Evolutionary conservation across 306 rosid species (phyloP), one percentile per base, ranked within the genome.

Genomic region (Castanea mollissima): DNA sequence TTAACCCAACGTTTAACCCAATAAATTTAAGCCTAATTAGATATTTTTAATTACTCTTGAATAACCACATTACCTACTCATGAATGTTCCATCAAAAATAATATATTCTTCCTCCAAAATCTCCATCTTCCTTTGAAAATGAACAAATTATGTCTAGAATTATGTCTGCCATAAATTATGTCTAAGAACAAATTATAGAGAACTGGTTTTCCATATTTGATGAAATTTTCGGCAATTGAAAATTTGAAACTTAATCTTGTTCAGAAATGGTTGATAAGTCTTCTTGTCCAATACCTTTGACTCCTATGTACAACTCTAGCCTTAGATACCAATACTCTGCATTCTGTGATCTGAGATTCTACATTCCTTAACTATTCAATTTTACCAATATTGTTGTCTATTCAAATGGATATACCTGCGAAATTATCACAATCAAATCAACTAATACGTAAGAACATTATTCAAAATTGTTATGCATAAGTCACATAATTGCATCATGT

Each of bases 381-480:
- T 19, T 74, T 3, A 74, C 51, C 67, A 74, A 8, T 57, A 74
- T 57, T 56, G 55, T 13, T 5, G 55, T 74, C 76, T 54, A 74
- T 57, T 32, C 44, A 18, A 11, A 5, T 3, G 68, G 78, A 57
- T 74, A 56, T 15, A 34, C 78, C 68, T 34, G 20, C 35, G 4
- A 10, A 14, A 62, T 62, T 13, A 27, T 27, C 20, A 13, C 19
- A 27, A 20, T 18, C 29, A 62, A 29, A 62, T 27, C 11, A 9
- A 62, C 41, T 29, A 27, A 62, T 4, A 62, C 0, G 5, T 49
- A 49, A 49, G 15, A 49, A 49, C 13, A 49, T 49, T 10, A 49
- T 10, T 49, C 41, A 62, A 13, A 16, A 4, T 29, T 23, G 14
- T 60, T 25, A 2, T 62, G 7, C 69, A 2, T 14, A 25, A 25